Base-by-base conservation (phyloP, 2,329 filamentous ascomycete genomes). In the Nemania serpens region DNA sequence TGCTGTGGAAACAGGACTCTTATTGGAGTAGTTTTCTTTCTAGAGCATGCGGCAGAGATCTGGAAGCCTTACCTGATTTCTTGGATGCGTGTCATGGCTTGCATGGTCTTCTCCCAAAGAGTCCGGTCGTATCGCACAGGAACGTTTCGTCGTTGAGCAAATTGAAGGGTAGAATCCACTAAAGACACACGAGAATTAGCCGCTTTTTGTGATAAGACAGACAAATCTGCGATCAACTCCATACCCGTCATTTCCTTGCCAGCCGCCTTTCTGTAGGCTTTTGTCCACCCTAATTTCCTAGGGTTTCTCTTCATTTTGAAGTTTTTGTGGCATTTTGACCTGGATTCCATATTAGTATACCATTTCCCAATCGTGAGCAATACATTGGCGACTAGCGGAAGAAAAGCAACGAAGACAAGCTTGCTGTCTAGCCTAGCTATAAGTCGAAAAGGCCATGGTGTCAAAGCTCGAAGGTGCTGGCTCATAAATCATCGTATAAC, bases 111-210 rank as follows among this genome's bases (percentile, higher is more conserved):
- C 70, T 86, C 84, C 66, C 97, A 88, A 66, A 97, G 87, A 70
- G 96, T 91, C 77, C 95, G 89, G 85, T 97, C 91, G 87, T 99
- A 99, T 75, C 94, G 91, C 64, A 96, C 87, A 68, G 95, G 95
- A 34, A 96, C 87, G 82, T 99, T 97, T 82, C 95, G 91, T 74
- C 92, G 90, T 69, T 92, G 91, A 65, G 91, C 90, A 79, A 98
- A 97, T 74, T 92, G 90, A 63, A 99, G 88, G 34, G 94, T 97
- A 72, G 87, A 90, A 83, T 99, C 95, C 78, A 98, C 93, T 65
- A 17, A 25, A 18, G 17, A n/a, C 22, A 39, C 11, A 47, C n/a
- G n/a, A 10, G 18, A 45, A 48, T 63, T 58, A 63, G 61, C 20
- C 39, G 15, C 25, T 11, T 54, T 29, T 54, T 29, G n/a, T 50